Evolutionary conservation across 768 basidiomycete genomes (phyloP).

Genomic region (Lyophyllum semitale): DNA sequence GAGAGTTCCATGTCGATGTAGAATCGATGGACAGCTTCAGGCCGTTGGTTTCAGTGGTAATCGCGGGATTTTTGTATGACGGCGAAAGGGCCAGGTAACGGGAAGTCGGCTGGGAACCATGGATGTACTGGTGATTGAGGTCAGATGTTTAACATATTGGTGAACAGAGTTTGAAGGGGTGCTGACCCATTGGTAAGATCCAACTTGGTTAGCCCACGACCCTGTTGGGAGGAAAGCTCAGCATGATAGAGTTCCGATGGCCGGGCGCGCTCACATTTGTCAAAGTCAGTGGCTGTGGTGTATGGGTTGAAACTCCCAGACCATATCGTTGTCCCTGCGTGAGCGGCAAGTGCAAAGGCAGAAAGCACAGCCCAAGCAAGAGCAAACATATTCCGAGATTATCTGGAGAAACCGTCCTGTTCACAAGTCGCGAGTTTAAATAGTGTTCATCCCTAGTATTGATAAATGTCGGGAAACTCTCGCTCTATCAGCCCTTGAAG

Average conservation of each 20-base stretch:
- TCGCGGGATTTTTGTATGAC: constrained; percentile 60
- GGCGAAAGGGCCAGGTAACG: constrained; percentile 53
- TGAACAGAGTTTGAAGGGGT: no score
- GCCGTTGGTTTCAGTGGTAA: constrained; percentile 49
- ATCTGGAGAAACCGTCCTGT: neutral
- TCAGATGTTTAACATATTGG: no score
- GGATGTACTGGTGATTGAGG: constrained; percentile 43
- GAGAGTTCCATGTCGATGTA: constrained; percentile 56
- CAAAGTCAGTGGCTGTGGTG: constrained; percentile 47
- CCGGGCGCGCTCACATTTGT: constrained; percentile 42
- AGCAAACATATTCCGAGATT: constrained; percentile 21
- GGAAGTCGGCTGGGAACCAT: constrained; percentile 52
- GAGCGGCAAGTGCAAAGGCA: constrained; percentile 32
- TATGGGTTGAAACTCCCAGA: constrained; percentile 55
- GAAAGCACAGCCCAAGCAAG: constrained; percentile 34
- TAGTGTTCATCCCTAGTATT: constrained; percentile 10
- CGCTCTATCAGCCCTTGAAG: constrained; percentile 23
- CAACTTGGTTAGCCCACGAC: constrained; percentile 58
- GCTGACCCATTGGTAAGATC: constrained; percentile 57
- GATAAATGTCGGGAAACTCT: constrained; percentile 34
- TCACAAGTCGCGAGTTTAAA: constrained; percentile 9
- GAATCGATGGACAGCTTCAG: constrained; percentile 56
- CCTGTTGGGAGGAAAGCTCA: constrained; percentile 30
- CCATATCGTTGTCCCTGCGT: constrained; percentile 58
- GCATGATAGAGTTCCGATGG: neutral